Percentiles rank a stretch among this genome's conserved stretches.
These are phyloP conservation scores for Collybia sp. DNA, from an alignment of 768 basidiomycete species.

Conservation along the genomic window DNA sequence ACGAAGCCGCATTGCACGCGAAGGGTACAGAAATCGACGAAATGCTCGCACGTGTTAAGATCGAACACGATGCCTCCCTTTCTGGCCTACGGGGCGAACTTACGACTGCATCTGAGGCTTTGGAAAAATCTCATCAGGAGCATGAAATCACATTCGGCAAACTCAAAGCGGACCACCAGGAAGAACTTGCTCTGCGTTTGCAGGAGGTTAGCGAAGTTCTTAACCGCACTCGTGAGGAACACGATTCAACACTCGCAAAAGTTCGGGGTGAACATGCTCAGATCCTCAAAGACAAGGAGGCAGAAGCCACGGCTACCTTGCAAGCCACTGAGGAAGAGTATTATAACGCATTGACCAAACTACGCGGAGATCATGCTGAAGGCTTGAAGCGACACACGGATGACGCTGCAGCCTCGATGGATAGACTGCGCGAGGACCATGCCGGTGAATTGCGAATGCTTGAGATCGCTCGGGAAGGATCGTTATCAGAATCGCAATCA, in stretches of 20 bases:
- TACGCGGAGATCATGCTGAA: conserved; percentile 68
- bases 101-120: conserved; percentile 30
- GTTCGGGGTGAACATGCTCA: conserved; percentile 50
- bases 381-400: conserved; percentile 56
- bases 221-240: conserved; percentile 44
- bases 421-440: conserved; percentile 74
- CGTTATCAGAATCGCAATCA: conserved; percentile 70
- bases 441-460: conserved; percentile 65
- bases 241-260: conserved; percentile 46
- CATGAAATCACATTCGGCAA: conserved; percentile 60
- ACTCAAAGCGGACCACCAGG: conserved; percentile 49
- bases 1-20: conserved; percentile 24
- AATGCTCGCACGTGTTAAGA: conserved; percentile 43
- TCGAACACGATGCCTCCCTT: conserved; percentile 40
- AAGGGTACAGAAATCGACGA: conserved; percentile 30
- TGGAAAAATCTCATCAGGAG: conserved; percentile 47
- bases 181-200: conserved; percentile 45
- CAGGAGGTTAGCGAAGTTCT: conserved; percentile 52
- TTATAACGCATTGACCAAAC: conserved; percentile 73
- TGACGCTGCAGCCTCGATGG: conserved; percentile 58
- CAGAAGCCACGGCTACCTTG: conserved; percentile 48
- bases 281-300: conserved; percentile 55
- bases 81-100: conserved; percentile 39
- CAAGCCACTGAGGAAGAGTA: conserved; percentile 77
- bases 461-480: conserved; percentile 72